Evolutionary conservation across 1,139 yeast species (phyloP).

Genomic region (Taphrina populina): DNA sequence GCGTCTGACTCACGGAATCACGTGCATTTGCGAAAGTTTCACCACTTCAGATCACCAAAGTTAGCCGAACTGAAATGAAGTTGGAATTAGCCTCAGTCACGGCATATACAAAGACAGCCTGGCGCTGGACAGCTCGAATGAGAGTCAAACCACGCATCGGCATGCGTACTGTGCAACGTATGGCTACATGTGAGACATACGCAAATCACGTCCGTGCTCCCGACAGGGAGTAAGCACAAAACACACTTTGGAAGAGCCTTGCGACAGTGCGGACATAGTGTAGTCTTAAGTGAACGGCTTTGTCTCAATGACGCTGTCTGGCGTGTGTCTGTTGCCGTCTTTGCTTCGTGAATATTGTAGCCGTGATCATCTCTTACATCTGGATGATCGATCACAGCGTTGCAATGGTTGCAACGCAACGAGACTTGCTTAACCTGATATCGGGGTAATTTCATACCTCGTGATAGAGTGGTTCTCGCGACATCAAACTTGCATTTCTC

Average conservation of each 20-base stretch:
- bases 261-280: slow-evolving; percentile 33
- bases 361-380: background rate
- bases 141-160: slow-evolving; percentile 89
- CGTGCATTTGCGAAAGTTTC: slow-evolving; percentile 23
- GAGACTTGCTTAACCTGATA: slow-evolving; percentile 61
- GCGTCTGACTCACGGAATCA: too few relatives aligned
- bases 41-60: slow-evolving; percentile 3
- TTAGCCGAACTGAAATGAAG: background rate
- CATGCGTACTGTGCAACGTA: slow-evolving; percentile 92
- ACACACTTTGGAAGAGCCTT: slow-evolving; percentile 61
- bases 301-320: too few relatives aligned
- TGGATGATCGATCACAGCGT: slow-evolving; percentile 48
- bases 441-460: slow-evolving; percentile 50
- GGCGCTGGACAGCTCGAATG: slow-evolving; percentile 93
- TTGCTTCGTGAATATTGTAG: background rate
- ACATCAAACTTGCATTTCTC: slow-evolving; percentile 84
- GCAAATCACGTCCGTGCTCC: slow-evolving; percentile 58
- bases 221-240: slow-evolving; percentile 77
- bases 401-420: slow-evolving; percentile 78
- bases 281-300: slow-evolving; percentile 1
- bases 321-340: background rate
- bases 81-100: background rate
- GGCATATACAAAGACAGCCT: slow-evolving; percentile 64
- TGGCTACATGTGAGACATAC: slow-evolving; percentile 89
- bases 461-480: slow-evolving; percentile 64